Percentiles rank a stretch among this genome's conserved stretches.
phyloP scores from a whole-genome alignment of 1,284 basidiomycete species.

The Ceratobasidium sp. region DNA sequence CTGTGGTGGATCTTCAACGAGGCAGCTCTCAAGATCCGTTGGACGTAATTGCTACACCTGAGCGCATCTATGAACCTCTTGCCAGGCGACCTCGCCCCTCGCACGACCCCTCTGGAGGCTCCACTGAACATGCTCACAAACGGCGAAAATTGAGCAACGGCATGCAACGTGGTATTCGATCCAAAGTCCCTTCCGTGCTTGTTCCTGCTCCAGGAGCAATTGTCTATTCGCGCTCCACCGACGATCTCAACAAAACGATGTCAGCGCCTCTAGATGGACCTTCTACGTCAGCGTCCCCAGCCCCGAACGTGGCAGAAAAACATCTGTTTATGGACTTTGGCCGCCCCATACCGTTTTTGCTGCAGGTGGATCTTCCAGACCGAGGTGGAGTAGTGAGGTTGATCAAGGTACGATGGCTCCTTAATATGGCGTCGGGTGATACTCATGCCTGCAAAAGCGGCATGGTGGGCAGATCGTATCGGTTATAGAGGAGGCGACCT shows the following conservation, averaged over 20 bases:
- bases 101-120: background rate
- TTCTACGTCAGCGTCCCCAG: background rate
- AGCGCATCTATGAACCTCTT: conserved; percentile 9
- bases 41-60: conserved; percentile 17
- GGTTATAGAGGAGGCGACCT: conserved; percentile 10
- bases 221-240: conserved; percentile 10
- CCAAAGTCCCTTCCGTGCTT: conserved; percentile 13
- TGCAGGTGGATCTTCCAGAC: conserved; percentile 33
- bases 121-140: conserved; percentile 17
- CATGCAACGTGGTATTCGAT: conserved; percentile 10
- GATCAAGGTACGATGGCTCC: conserved; percentile 2
- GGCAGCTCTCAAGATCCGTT: conserved; percentile 3
- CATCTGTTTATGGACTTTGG: conserved; percentile 10
- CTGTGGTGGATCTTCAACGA: background rate
- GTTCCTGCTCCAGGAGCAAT: conserved; percentile 8
- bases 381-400: conserved; percentile 10
- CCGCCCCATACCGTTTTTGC: conserved; percentile 13
- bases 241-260: background rate
- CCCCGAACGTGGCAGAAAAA: conserved; percentile 1
- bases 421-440: background rate
- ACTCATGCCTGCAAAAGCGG: background rate
- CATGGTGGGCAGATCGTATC: conserved; percentile 21
- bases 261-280: background rate
- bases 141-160: conserved; percentile 16
- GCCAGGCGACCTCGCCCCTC: conserved; percentile 19